Percentiles rank a stretch among this genome's conserved stretches.
phyloP scores from a whole-genome alignment of 805 yeast genomes.

The Schwanniomyces polymorphus region DNA sequence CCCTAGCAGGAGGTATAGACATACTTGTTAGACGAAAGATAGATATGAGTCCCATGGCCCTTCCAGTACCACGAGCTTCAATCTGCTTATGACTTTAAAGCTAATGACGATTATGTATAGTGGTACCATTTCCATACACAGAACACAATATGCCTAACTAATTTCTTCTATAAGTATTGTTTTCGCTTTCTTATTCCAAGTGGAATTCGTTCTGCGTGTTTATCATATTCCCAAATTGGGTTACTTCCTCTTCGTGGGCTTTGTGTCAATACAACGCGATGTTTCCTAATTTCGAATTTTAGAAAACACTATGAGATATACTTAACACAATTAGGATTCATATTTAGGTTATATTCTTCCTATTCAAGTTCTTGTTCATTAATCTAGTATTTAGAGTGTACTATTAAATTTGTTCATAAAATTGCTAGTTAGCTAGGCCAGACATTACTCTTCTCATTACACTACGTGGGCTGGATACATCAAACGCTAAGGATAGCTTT shows the following conservation, averaged over 20 bases:
- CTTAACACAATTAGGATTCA: slow-evolving; percentile 3
- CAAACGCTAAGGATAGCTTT: not conserved
- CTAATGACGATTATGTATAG: not conserved
- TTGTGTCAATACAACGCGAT: slow-evolving; percentile 9
- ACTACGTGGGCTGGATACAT: not conserved
- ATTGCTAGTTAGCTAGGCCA: not conserved
- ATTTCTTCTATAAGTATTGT: not conserved
- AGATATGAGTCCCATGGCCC: too few species aligned
- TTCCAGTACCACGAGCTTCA: not conserved
- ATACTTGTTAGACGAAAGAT: too few species aligned
- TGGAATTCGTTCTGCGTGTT: not conserved
- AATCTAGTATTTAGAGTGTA: not conserved
- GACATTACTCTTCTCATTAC: not conserved
- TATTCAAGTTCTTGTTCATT: not conserved
- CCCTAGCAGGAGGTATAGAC: too few species aligned
- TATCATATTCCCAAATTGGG: slow-evolving; percentile 1
- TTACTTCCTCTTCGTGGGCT: not conserved
- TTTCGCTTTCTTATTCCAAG: not conserved
- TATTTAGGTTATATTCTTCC: not conserved
- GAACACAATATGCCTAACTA: not conserved
- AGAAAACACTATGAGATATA: slow-evolving; percentile 5
- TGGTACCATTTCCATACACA: not conserved
- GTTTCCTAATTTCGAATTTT: slow-evolving; percentile 7
- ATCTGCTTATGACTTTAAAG: not conserved
- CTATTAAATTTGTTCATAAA: not conserved